phyloP scores from a whole-genome alignment of 2,329 filamentous ascomycete genomes.

The Orbilia blumenaviensis region DNA sequence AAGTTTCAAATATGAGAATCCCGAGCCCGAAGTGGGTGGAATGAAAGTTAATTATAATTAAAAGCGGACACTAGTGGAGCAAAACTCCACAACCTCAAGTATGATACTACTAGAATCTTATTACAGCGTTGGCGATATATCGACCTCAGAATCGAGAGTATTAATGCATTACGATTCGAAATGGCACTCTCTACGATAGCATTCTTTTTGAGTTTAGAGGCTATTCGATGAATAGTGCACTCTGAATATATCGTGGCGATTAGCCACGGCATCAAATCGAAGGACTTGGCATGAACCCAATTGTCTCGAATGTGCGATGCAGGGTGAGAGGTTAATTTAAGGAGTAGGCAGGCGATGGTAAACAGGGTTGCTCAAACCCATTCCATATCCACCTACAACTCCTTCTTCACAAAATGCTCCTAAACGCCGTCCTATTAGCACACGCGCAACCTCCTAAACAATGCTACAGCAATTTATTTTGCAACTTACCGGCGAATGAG shows the following conservation, averaged over 20 bases:
- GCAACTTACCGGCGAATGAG: slow-evolving; percentile 74
- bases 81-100: too few relatives aligned
- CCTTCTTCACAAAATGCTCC: slow-evolving; percentile 58
- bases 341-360: neutral
- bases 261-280: neutral
- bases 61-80: neutral
- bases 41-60: neutral
- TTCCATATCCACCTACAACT: slow-evolving; percentile 47
- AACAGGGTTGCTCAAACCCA: slow-evolving; percentile 8
- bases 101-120: neutral
- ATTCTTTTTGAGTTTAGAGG: neutral
- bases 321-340: neutral
- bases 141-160: neutral
- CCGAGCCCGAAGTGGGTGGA: neutral
- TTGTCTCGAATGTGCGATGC: neutral
- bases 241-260: too few relatives aligned
- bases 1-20: neutral
- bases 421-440: slow-evolving; percentile 12
- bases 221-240: too few relatives aligned
- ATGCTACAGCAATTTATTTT: neutral
- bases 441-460: neutral
- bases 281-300: neutral
- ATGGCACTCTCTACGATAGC: neutral
- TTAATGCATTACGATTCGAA: neutral
- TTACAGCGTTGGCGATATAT: neutral